These are phyloP conservation scores for Jacaranda copaia DNA, from an alignment of 257 asterid genomes.

Conservation along the genomic window DNA sequence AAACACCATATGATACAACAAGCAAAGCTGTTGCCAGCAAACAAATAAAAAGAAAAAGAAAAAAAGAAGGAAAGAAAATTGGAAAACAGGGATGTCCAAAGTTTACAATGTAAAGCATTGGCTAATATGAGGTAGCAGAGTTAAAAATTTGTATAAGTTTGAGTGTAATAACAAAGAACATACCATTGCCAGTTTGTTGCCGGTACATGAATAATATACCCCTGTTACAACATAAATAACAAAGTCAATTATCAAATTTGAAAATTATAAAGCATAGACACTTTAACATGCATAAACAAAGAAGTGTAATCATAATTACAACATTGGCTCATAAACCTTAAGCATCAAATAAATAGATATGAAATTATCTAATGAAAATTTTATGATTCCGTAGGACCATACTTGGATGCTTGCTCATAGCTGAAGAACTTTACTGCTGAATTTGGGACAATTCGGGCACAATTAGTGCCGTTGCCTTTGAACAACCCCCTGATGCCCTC, in stretches of 20 bases:
- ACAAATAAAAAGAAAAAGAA: background rate
- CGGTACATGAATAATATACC: constrained; percentile 74
- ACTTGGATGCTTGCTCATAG: constrained; percentile 99
- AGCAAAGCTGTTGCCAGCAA: constrained; percentile 22
- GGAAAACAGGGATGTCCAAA: background rate
- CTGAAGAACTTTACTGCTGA: constrained; percentile 99
- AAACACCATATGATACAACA: constrained; percentile 5
- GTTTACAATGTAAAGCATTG: background rate
- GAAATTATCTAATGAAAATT: constrained; percentile 15
- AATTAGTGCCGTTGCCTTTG: constrained; percentile 95
- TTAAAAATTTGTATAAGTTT: constrained; percentile 7
- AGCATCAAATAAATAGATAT: background rate
- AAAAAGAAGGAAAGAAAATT: background rate
- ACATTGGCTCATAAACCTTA: constrained; percentile 3
- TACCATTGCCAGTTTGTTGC: constrained; percentile 79
- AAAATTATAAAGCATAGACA: background rate
- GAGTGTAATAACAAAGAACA: constrained; percentile 11
- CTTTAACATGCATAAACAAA: background rate
- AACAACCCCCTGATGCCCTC: constrained; percentile 90
- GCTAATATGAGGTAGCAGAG: constrained; percentile 23
- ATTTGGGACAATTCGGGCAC: constrained; percentile 96
- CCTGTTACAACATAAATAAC: constrained; percentile 61
- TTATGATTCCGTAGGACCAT: constrained; percentile 37
- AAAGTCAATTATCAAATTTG: constrained; percentile 28
- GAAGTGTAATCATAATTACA: constrained; percentile 17